These are phyloP conservation scores for Mucor irregularis DNA, from an alignment of 371 early-diverging fungal genomes.

Conservation along the genomic window DNA sequence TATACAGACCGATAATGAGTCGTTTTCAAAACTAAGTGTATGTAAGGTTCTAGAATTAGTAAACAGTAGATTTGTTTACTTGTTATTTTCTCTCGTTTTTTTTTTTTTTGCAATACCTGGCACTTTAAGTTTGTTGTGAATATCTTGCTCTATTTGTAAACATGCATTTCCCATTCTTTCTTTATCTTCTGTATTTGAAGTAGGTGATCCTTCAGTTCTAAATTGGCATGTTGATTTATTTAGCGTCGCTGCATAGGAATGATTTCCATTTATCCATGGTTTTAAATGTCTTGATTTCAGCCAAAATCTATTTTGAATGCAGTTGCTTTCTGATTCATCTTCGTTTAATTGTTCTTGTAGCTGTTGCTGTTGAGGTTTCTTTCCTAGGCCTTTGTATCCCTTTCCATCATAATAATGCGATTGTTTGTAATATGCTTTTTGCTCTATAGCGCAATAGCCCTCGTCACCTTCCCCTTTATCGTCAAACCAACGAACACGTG, in stretches of 20 bases:
- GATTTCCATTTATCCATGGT: constrained; percentile 6
- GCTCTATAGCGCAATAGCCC: constrained; percentile 1
- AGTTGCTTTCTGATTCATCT: neutral
- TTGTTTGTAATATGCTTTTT: constrained; percentile 8
- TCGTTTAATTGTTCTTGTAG: too few relatives aligned
- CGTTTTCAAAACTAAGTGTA: constrained; percentile 14
- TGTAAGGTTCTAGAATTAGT: neutral
- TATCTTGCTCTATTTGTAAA: neutral
- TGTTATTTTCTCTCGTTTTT: too few relatives aligned
- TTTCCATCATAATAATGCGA: neutral
- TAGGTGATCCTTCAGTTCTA: neutral
- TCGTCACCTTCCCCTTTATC: neutral
- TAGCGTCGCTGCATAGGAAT: neutral
- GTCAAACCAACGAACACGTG: constrained; percentile 6
- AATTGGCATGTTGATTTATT: constrained; percentile 10
- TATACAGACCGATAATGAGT: constrained; percentile 18
- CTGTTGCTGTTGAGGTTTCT: constrained; percentile 11
- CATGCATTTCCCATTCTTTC: neutral
- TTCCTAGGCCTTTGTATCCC: constrained; percentile 7
- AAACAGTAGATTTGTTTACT: too few relatives aligned
- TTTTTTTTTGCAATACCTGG: too few relatives aligned
- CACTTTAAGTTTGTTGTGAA: neutral
- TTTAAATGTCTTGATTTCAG: constrained; percentile 11
- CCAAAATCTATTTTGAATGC: constrained; percentile 18
- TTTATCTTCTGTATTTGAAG: neutral